Conservation (phyloP, 495 filamentous ascomycete species). For the Oidiodendron maius region DNA sequence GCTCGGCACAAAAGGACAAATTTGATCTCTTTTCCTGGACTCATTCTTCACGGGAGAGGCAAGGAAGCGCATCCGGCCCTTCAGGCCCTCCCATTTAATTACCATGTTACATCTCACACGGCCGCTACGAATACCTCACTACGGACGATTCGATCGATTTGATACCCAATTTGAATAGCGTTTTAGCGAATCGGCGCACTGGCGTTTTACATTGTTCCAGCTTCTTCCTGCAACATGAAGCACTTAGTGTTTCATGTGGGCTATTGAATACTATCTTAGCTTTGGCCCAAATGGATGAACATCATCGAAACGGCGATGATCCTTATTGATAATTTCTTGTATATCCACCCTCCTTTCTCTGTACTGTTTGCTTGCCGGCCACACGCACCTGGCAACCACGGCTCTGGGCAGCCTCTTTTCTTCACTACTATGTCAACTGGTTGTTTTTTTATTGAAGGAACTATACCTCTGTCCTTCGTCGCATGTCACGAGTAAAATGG, state of each 20-base stretch:
- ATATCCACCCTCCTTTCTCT: background rate
- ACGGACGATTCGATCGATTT: slow-evolving; percentile 17
- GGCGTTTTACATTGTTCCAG: background rate
- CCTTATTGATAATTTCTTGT: background rate
- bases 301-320: background rate
- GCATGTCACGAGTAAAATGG: too few relatives aligned
- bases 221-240: background rate
- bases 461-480: background rate
- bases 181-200: slow-evolving; percentile 21
- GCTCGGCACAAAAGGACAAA: slow-evolving; percentile 32
- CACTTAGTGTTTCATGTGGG: background rate
- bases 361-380: background rate
- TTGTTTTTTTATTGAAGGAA: background rate
- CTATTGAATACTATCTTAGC: background rate
- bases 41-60: slow-evolving; percentile 36
- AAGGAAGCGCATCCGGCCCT: slow-evolving; percentile 9
- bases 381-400: background rate
- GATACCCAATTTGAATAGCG: slow-evolving; percentile 29
- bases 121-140: background rate
- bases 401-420: background rate
- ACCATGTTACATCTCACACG: slow-evolving; percentile 5
- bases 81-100: slow-evolving; percentile 1
- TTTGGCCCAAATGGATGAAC: background rate
- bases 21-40: slow-evolving; percentile 54
- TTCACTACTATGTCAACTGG: background rate